These are phyloP conservation scores for Vaccinium myrtillus DNA, from an alignment of 148 eudicot genomes.

Conservation along the genomic window DNA sequence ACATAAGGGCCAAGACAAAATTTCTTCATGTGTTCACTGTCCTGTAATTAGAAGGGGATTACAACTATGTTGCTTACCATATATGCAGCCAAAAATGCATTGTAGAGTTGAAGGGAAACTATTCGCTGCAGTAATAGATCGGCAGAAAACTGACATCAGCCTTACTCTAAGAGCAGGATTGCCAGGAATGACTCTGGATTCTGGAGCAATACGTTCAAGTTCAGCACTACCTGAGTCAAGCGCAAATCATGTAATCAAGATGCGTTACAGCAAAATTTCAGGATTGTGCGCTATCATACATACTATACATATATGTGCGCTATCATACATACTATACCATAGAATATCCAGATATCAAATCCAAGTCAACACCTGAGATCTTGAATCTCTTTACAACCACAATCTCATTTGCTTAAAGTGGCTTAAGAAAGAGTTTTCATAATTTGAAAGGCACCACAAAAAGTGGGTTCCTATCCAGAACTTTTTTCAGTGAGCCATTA, in stretches of 20 bases:
- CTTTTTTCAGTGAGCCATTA: background rate
- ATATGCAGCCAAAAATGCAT: conserved; percentile 93
- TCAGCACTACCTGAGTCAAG: conserved; percentile 58
- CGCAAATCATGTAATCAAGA: background rate
- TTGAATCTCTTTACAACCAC: background rate
- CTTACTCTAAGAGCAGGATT: conserved; percentile 66
- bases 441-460: background rate
- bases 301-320: background rate
- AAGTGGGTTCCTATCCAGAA: background rate
- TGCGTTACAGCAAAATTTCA: background rate
- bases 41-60: background rate
- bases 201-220: conserved; percentile 65
- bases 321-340: background rate
- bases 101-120: conserved; percentile 92
- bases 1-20: background rate
- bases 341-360: background rate
- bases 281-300: background rate
- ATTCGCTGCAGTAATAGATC: conserved; percentile 89
- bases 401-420: background rate
- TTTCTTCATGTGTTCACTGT: background rate
- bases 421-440: background rate
- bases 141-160: conserved; percentile 76
- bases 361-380: background rate
- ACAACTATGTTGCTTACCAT: conserved; percentile 42
- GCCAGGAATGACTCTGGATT: conserved; percentile 69